Percentiles rank a stretch among this genome's conserved stretches.
Evolutionary conservation across 176 grass and related monocot species (phyloP).

Genomic region (Oryza punctata): DNA sequence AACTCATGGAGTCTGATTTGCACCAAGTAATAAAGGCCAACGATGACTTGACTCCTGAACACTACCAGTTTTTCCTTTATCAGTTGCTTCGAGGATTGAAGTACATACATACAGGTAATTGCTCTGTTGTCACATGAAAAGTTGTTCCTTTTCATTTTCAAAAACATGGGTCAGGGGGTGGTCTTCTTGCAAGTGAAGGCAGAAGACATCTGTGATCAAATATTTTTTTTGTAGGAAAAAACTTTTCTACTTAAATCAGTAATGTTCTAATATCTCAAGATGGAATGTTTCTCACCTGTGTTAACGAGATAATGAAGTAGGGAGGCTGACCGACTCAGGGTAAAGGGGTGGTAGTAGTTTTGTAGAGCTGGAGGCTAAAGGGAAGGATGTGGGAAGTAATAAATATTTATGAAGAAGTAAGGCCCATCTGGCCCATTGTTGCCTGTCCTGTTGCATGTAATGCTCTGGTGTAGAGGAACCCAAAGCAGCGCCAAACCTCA

Average conservation of each 20-base stretch:
- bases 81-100: slow-evolving; percentile 78
- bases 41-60: slow-evolving; percentile 72
- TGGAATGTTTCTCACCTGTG: not conserved
- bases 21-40: slow-evolving; percentile 89
- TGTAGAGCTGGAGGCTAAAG: not conserved
- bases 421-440: not conserved
- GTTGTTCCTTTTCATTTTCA: not conserved
- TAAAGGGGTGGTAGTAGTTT: not conserved
- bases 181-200: not conserved
- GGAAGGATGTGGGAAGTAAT: not conserved
- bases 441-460: not conserved
- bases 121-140: not conserved
- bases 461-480: too few species aligned
- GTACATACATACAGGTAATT: slow-evolving; percentile 77
- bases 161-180: not conserved
- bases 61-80: slow-evolving; percentile 86
- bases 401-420: not conserved
- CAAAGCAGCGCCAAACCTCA: not conserved
- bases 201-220: not conserved
- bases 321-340: not conserved
- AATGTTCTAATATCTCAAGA: not conserved
- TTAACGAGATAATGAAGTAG: not conserved
- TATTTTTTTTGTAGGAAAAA: not conserved
- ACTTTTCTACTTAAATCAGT: not conserved
- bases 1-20: slow-evolving; percentile 88